Conservation (phyloP, 2,329 filamentous ascomycete species). For the Nannizziopsis barbatae region DNA sequence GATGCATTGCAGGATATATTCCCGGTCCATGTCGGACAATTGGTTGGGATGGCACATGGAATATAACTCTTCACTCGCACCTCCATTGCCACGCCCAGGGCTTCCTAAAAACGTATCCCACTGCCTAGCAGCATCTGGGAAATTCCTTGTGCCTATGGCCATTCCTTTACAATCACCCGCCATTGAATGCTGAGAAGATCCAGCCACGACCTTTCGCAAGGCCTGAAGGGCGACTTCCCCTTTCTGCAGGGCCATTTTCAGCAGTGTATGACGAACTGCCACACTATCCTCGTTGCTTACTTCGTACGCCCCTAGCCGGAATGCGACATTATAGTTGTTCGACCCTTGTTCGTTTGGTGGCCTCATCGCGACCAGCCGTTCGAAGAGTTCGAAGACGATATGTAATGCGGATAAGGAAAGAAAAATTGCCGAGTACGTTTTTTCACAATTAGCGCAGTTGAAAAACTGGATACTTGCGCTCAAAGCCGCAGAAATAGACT, state of each 20-base stretch:
- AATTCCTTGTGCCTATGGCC: too few species aligned
- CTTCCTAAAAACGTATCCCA: too few species aligned
- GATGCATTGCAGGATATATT: constrained; percentile 3
- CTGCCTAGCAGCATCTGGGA: too few species aligned
- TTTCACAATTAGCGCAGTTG: neutral
- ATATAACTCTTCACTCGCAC: too few species aligned
- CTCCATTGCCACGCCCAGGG: too few species aligned
- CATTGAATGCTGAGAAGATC: too few species aligned
- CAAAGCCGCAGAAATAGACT: constrained; percentile 1
- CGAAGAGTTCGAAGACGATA: constrained; percentile 5
- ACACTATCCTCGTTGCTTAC: constrained; percentile 7
- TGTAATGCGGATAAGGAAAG: constrained; percentile 6
- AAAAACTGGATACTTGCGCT: constrained; percentile 1
- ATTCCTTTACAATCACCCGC: too few species aligned
- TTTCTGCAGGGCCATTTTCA: constrained; percentile 6
- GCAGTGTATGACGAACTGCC: constrained; percentile 3
- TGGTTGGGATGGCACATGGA: too few species aligned
- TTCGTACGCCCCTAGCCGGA: constrained; percentile 1
- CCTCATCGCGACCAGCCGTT: neutral
- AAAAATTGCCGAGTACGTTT: neutral
- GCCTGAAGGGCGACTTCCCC: neutral
- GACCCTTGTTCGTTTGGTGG: neutral
- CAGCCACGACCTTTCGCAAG: neutral
- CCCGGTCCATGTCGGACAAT: neutral
- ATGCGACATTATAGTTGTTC: neutral